Evolutionary conservation across 495 filamentous ascomycete genomes (phyloP).

Genomic region (Penicillium turbatum): DNA sequence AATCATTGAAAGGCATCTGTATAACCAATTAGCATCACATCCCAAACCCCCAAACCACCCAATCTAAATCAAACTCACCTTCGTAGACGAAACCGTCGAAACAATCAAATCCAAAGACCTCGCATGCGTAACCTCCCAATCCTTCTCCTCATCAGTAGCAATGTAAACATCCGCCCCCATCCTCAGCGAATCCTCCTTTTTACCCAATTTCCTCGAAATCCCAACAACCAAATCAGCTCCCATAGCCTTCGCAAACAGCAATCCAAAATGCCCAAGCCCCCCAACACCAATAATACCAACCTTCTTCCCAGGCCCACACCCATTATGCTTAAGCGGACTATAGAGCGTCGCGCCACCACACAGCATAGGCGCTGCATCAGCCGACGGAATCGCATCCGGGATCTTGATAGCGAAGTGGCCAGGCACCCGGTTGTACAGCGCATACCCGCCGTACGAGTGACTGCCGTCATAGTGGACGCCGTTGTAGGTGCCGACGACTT

Average conservation of each 20-base stretch:
- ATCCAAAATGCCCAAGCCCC: constrained; percentile 69
- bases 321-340: constrained; percentile 67
- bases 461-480: constrained; percentile 43
- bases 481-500: constrained; percentile 49
- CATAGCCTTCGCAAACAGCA: constrained; percentile 61
- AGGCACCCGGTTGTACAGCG: constrained; percentile 66
- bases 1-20: constrained; percentile 66
- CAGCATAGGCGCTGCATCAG: constrained; percentile 74
- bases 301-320: constrained; percentile 71
- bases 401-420: constrained; percentile 76
- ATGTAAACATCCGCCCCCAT: constrained; percentile 65
- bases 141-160: constrained; percentile 72
- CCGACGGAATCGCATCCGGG: constrained; percentile 56
- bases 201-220: constrained; percentile 64
- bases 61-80: constrained; percentile 28
- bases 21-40: background rate
- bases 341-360: constrained; percentile 81
- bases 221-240: constrained; percentile 74
- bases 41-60: background rate
- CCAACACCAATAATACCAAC: constrained; percentile 84
- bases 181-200: constrained; percentile 67
- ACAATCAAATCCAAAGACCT: constrained; percentile 76
- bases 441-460: constrained; percentile 67
- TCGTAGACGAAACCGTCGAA: constrained; percentile 68
- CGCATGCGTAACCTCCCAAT: constrained; percentile 64